These are phyloP conservation scores for Alternaria conjuncta DNA, from an alignment of 2,329 filamentous ascomycete species.

Conservation along the genomic window DNA sequence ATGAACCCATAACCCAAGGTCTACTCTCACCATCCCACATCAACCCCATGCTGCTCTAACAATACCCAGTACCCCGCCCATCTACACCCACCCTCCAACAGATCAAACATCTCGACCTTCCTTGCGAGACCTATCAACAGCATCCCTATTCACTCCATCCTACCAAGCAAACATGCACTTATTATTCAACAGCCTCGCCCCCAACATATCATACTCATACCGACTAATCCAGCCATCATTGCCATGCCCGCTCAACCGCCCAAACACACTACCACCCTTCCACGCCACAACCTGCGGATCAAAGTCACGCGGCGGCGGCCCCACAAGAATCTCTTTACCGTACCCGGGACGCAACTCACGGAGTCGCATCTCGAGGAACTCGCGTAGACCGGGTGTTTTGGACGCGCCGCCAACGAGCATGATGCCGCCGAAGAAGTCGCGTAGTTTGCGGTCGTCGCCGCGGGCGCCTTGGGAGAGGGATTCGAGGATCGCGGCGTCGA, in stretches of 20 bases:
- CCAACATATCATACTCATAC: conserved; percentile 86
- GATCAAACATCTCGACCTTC: not conserved
- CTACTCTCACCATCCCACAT: not conserved
- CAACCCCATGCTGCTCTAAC: not conserved
- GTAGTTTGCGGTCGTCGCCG: conserved; percentile 89
- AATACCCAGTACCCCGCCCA: not conserved
- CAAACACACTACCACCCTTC: conserved; percentile 98
- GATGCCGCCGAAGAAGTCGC: conserved; percentile 70
- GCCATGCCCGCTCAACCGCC: conserved; percentile 74
- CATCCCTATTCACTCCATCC: not conserved
- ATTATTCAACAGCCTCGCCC: conserved; percentile 72
- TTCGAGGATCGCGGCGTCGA: conserved; percentile 89
- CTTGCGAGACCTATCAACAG: not conserved
- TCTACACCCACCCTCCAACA: not conserved
- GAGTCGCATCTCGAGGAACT: conserved; percentile 82
- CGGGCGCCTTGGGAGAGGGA: conserved; percentile 87
- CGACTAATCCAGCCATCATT: conserved; percentile 96
- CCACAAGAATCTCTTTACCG: conserved; percentile 71
- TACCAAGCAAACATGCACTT: conserved; percentile 53
- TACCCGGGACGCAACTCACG: conserved; percentile 68
- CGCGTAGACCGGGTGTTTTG: conserved; percentile 71
- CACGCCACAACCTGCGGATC: conserved; percentile 97
- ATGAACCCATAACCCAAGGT: not conserved
- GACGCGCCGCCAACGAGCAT: conserved; percentile 49
- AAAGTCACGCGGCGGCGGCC: conserved; percentile 82